Conservation (phyloP, 176 grass and related monocot genomes). For the Bolboschoenus planiculmis region DNA sequence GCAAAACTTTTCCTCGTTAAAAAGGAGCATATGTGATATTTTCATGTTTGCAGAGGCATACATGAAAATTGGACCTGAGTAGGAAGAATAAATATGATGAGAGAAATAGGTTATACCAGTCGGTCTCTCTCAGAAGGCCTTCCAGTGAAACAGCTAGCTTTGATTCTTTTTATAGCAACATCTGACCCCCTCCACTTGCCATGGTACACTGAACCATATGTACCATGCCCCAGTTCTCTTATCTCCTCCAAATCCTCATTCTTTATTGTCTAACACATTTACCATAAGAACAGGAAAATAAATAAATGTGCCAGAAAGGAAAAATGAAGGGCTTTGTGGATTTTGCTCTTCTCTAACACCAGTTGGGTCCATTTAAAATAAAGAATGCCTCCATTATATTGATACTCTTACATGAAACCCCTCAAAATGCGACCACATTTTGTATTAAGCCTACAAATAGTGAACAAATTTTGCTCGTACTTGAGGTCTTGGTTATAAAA, state of each 20-base stretch:
- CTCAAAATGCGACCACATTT: background rate
- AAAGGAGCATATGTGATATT: background rate
- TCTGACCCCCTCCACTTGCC: constrained; percentile 98
- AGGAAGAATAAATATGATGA: background rate
- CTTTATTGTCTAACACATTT: constrained; percentile 66
- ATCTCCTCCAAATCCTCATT: constrained; percentile 99
- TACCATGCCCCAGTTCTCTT: constrained; percentile 85
- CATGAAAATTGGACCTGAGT: background rate
- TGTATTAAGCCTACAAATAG: background rate
- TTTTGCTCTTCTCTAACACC: background rate
- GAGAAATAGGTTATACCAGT: constrained; percentile 48
- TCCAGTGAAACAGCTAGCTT: constrained; percentile 88
- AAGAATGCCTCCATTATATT: background rate
- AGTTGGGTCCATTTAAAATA: background rate
- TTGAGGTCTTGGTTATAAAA: background rate
- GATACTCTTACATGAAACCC: background rate
- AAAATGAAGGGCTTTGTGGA: background rate
- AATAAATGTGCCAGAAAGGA: background rate
- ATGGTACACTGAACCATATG: constrained; percentile 90
- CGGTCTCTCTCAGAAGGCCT: constrained; percentile 85
- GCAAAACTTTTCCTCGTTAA: background rate
- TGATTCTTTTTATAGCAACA: constrained; percentile 99
- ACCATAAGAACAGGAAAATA: constrained; percentile 5
- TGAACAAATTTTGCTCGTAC: background rate
- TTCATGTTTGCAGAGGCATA: background rate